A percentile compares a stretch with the other conserved stretches of the same genome.
phyloP scores from a whole-genome alignment of 73 alveolate species.

The Breviolum minutum region DNA sequence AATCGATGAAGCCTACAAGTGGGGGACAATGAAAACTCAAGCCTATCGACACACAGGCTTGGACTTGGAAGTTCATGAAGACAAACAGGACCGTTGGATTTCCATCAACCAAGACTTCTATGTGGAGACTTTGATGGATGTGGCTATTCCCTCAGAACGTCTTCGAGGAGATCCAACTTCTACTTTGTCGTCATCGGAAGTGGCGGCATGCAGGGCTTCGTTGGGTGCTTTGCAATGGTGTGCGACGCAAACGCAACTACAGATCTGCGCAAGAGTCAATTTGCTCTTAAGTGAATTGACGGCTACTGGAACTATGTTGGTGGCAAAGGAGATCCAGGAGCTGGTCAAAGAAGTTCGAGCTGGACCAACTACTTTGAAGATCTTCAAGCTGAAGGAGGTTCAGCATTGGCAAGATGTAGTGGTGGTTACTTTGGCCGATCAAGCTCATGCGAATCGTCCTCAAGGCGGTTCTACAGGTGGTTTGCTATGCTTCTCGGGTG shows the following conservation, averaged over 20 bases:
- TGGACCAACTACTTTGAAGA: neutral
- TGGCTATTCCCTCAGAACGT: neutral
- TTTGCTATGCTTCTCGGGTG: neutral
- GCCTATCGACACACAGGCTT: neutral
- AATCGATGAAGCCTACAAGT: neutral
- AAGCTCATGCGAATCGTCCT: neutral
- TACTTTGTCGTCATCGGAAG: neutral
- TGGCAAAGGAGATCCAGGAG: slow-evolving; percentile 17
- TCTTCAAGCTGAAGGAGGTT: neutral
- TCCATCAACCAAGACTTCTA: neutral
- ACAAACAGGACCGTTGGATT: neutral
- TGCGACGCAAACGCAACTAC: neutral
- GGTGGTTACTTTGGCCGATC: neutral
- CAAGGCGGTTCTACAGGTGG: slow-evolving; percentile 11
- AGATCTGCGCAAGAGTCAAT: neutral
- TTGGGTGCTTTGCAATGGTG: slow-evolving; percentile 22
- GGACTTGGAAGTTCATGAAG: neutral
- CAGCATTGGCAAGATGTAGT: neutral
- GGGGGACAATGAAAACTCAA: neutral
- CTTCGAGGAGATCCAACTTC: neutral
- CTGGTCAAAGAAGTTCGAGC: neutral
- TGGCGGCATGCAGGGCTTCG: neutral
- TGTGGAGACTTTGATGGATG: neutral
- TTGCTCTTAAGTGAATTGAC: neutral
- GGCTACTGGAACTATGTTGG: neutral